phyloP scores from a whole-genome alignment of 352 stramenopile genomes.

The Globisporangium radiosum region DNA sequence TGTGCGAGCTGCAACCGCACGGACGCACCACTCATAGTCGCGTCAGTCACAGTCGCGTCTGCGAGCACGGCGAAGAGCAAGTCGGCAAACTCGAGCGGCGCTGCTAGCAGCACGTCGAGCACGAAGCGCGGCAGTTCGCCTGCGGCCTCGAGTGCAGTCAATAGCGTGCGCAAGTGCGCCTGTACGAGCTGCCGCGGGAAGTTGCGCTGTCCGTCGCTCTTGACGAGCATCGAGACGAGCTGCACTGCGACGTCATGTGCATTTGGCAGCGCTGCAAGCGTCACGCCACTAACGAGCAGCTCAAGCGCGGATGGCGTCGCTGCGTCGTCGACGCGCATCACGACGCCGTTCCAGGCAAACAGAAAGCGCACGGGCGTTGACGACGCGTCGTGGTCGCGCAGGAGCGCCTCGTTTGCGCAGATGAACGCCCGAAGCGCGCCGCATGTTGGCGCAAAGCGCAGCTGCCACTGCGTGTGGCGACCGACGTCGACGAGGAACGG shows the following conservation, averaged over 20 bases:
- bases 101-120: slow-evolving; percentile 45
- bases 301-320: slow-evolving; percentile 51
- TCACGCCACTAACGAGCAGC: slow-evolving; percentile 5
- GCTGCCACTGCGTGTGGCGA: slow-evolving; percentile 47
- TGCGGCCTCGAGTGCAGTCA: background rate
- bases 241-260: slow-evolving; percentile 33
- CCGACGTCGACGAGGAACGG: slow-evolving; percentile 61
- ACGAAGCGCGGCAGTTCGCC: slow-evolving; percentile 23
- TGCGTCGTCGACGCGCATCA: slow-evolving; percentile 53
- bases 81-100: slow-evolving; percentile 43
- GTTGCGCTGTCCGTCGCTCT: slow-evolving; percentile 36
- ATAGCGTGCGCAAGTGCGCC: slow-evolving; percentile 37
- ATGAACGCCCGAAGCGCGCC: slow-evolving; percentile 61
- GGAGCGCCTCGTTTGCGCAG: slow-evolving; percentile 77
- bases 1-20: slow-evolving; percentile 18
- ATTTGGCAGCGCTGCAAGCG: background rate
- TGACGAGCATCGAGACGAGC: slow-evolving; percentile 61
- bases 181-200: slow-evolving; percentile 66
- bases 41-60: background rate
- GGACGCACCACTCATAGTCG: slow-evolving; percentile 1
- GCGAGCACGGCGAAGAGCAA: slow-evolving; percentile 40
- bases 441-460: slow-evolving; percentile 52
- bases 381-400: slow-evolving; percentile 61
- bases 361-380: slow-evolving; percentile 42
- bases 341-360: slow-evolving; percentile 49